phyloP scores from a whole-genome alignment of 2,329 filamentous ascomycete species.

The Fusarium irregulare region DNA sequence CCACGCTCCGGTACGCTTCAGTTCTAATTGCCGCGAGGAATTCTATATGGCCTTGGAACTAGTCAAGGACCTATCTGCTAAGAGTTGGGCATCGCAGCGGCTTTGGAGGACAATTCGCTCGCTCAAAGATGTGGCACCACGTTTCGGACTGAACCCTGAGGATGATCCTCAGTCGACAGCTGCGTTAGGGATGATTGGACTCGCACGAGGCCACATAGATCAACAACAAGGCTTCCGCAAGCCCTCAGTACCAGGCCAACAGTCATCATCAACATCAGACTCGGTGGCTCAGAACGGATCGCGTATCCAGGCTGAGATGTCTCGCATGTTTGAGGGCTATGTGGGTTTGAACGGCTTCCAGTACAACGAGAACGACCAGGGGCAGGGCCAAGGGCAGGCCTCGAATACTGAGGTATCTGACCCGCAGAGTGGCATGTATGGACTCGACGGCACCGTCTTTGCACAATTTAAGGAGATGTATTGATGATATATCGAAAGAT shows the following conservation, averaged over 20 bases:
- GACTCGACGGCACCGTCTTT: slow-evolving; percentile 51
- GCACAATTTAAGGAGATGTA: slow-evolving; percentile 54
- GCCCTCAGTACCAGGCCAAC: slow-evolving; percentile 44
- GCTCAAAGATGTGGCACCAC: slow-evolving; percentile 77
- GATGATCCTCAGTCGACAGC: slow-evolving; percentile 64
- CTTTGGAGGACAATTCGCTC: slow-evolving; percentile 79
- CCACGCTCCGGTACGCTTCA: slow-evolving; percentile 79
- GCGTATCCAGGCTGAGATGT: slow-evolving; percentile 66
- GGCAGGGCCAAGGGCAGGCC: slow-evolving; percentile 38
- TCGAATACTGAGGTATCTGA: slow-evolving; percentile 44
- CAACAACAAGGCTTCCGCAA: slow-evolving; percentile 47
- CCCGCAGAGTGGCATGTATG: slow-evolving; percentile 39
- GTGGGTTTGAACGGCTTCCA: slow-evolving; percentile 52
- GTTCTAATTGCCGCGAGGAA: slow-evolving; percentile 74
- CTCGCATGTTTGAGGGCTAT: slow-evolving; percentile 57
- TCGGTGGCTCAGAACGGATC: slow-evolving; percentile 57
- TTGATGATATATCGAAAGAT: slow-evolving; percentile 25
- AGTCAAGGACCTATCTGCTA: slow-evolving; percentile 76
- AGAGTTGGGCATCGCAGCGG: slow-evolving; percentile 77
- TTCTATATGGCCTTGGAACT: slow-evolving; percentile 83
- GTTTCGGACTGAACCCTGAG: slow-evolving; percentile 67
- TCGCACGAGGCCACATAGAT: slow-evolving; percentile 57
- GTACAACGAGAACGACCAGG: slow-evolving; percentile 43
- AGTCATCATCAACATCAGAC: slow-evolving; percentile 41
- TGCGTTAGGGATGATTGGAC: slow-evolving; percentile 66